phyloP scores from a whole-genome alignment of 768 basidiomycete species.

The Pleurotus salmoneostramineus region DNA sequence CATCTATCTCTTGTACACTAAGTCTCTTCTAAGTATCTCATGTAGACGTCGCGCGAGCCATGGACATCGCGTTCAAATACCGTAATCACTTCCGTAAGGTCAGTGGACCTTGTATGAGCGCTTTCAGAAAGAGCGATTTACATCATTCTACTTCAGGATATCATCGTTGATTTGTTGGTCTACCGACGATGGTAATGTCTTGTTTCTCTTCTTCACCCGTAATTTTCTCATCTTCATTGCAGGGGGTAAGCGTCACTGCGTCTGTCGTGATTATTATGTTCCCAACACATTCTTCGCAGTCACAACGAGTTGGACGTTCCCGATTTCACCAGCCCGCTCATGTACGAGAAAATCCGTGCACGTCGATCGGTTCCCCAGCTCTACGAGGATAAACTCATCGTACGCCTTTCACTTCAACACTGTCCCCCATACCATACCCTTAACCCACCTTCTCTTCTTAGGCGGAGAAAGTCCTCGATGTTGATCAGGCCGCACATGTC shows the following conservation, averaged over 20 bases:
- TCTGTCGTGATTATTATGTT: background rate
- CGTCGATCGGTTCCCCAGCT: slow-evolving; percentile 75
- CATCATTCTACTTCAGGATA: slow-evolving; percentile 42
- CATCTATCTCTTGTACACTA: background rate
- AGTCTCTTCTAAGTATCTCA: too few species aligned
- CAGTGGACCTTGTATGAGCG: background rate
- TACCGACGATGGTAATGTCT: slow-evolving; percentile 72
- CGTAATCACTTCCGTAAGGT: slow-evolving; percentile 82
- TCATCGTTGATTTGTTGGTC: slow-evolving; percentile 85
- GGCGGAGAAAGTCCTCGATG: slow-evolving; percentile 50
- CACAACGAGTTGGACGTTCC: slow-evolving; percentile 91
- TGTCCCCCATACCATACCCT: background rate
- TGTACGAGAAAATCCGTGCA: slow-evolving; percentile 85
- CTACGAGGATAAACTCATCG: slow-evolving; percentile 78
- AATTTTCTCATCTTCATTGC: background rate
- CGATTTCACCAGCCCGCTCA: slow-evolving; percentile 81
- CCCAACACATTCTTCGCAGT: slow-evolving; percentile 27
- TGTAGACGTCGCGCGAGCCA: slow-evolving; percentile 76
- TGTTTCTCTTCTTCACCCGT: background rate
- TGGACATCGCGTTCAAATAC: slow-evolving; percentile 87
- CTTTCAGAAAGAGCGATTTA: background rate
- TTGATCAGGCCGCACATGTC: slow-evolving; percentile 41
- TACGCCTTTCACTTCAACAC: slow-evolving; percentile 27
- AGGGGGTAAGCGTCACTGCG: slow-evolving; percentile 35
- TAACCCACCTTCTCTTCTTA: slow-evolving; percentile 13